A percentile compares a stretch with the other conserved stretches of the same genome.
Conservation (phyloP, 2,329 filamentous ascomycete species). For the Diaporthe sp. region DNA sequence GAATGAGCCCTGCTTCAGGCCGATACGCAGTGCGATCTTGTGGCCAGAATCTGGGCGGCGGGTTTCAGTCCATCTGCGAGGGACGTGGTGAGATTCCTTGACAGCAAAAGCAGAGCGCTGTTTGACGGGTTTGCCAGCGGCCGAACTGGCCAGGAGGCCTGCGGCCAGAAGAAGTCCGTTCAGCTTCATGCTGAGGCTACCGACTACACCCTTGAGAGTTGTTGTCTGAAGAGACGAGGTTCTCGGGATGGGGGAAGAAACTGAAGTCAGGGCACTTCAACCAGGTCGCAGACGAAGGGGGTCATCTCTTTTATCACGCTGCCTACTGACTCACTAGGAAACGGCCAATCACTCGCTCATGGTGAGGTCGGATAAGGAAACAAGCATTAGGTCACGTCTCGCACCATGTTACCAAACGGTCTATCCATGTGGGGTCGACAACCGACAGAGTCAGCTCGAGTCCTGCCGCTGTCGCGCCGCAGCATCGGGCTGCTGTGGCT, state of each 20-base stretch:
- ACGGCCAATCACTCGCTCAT: too few relatives aligned
- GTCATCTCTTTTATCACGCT: neutral
- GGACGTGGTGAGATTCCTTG: conserved; percentile 66
- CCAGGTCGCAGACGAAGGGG: neutral
- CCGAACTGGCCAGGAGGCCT: conserved; percentile 18
- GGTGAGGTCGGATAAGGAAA: neutral
- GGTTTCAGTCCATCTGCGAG: conserved; percentile 59
- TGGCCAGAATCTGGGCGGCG: conserved; percentile 58
- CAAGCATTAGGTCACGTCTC: neutral
- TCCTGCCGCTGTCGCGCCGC: neutral
- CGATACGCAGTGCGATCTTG: conserved; percentile 65
- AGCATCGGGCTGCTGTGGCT: neutral
- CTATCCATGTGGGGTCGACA: neutral
- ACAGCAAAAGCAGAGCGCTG: conserved; percentile 44
- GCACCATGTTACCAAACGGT: neutral
- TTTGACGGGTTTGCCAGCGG: conserved; percentile 27
- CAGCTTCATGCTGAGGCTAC: conserved; percentile 27
- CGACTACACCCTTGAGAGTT: neutral
- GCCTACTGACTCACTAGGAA: neutral
- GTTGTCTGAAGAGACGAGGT: neutral
- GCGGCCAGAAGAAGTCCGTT: conserved; percentile 26
- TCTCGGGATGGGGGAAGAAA: neutral
- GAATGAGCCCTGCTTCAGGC: conserved; percentile 67
- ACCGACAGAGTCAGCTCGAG: neutral
- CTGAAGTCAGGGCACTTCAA: neutral